Evolutionary conservation across 2,329 filamentous ascomycete genomes (phyloP).

Genomic region (Ophiocordyceps sinensis): DNA sequence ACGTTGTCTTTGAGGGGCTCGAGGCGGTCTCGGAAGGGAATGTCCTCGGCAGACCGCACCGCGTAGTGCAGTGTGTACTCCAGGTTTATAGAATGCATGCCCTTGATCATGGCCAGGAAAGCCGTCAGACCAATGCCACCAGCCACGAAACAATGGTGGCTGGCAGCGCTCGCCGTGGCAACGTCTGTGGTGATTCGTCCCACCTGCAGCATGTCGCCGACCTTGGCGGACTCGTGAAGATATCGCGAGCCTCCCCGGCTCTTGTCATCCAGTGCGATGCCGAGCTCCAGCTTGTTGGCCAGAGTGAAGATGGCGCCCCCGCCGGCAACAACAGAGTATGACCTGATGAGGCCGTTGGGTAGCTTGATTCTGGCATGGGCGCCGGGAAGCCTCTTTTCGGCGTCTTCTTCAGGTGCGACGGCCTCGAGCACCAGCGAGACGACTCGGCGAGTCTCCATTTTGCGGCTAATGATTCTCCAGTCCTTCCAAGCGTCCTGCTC

Average conservation of each 20-base stretch:
- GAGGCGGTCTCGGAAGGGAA: slow-evolving; percentile 39
- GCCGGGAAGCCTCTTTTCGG: slow-evolving; percentile 24
- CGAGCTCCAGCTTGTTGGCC: slow-evolving; percentile 26
- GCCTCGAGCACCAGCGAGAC: slow-evolving; percentile 37
- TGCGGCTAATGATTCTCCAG: slow-evolving; percentile 34
- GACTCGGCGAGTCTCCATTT: slow-evolving; percentile 33
- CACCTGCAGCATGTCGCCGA: slow-evolving; percentile 35
- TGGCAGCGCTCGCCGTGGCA: slow-evolving; percentile 28
- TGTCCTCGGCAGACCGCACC: slow-evolving; percentile 33
- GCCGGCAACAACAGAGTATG: slow-evolving; percentile 42
- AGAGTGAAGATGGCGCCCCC: slow-evolving; percentile 19
- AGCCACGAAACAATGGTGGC: slow-evolving; percentile 46
- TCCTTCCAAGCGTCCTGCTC: slow-evolving; percentile 25
- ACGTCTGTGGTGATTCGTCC: slow-evolving; percentile 36
- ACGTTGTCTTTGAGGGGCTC: slow-evolving; percentile 25
- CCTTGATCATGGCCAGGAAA: slow-evolving; percentile 36
- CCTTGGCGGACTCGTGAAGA: slow-evolving; percentile 32
- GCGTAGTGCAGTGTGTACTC: slow-evolving; percentile 44
- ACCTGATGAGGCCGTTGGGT: slow-evolving; percentile 38
- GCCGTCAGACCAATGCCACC: slow-evolving; percentile 55
- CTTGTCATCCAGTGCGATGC: slow-evolving; percentile 37
- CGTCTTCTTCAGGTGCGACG: slow-evolving; percentile 12
- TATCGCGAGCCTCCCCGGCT: slow-evolving; percentile 48
- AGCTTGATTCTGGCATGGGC: slow-evolving; percentile 43
- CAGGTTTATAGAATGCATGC: slow-evolving; percentile 28